A percentile compares a stretch with the other conserved stretches of the same genome.
Evolutionary conservation across 2,329 filamentous ascomycete genomes (phyloP).

Genomic region (Aspergillus candidus): DNA sequence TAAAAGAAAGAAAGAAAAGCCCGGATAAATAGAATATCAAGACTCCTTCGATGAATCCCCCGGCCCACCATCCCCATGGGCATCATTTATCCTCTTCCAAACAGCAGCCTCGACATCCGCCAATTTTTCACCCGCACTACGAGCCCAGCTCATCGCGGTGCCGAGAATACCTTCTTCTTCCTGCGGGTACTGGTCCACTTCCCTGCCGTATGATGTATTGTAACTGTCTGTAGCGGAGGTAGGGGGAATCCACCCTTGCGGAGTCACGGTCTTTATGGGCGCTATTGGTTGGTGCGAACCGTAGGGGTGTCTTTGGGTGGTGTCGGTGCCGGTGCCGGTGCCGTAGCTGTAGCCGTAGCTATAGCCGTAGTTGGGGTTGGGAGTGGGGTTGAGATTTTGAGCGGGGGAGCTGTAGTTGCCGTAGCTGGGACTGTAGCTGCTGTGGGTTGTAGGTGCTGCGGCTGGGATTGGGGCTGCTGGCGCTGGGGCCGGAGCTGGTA

Average conservation of each 20-base stretch:
- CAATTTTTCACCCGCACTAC: conserved; percentile 35
- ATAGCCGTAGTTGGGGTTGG: conserved; percentile 25
- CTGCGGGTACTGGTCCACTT: conserved; percentile 15
- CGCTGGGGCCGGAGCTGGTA: conserved; percentile 1
- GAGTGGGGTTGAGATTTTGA: conserved; percentile 16
- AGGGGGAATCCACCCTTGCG: neutral
- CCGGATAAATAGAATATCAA: neutral
- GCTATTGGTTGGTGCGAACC: too few relatives aligned
- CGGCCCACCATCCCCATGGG: conserved; percentile 19
- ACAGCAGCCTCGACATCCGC: conserved; percentile 43
- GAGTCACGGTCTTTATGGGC: too few relatives aligned
- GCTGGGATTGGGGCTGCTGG: conserved; percentile 6
- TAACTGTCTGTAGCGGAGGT: conserved; percentile 26
- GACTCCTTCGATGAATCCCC: neutral
- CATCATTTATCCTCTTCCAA: conserved; percentile 43
- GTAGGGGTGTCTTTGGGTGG: neutral
- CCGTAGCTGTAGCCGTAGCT: neutral
- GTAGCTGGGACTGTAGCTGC: neutral
- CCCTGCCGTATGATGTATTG: neutral
- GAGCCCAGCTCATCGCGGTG: conserved; percentile 39
- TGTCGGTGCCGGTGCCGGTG: neutral
- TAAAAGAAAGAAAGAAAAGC: neutral
- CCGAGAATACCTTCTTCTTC: conserved; percentile 26
- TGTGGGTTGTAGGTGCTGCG: conserved; percentile 2
- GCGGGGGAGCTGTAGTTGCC: conserved; percentile 34